Percentiles rank a stretch among this genome's conserved stretches.
Evolutionary conservation across 495 filamentous ascomycete genomes (phyloP).

Genomic region (Darksidea phi): DNA sequence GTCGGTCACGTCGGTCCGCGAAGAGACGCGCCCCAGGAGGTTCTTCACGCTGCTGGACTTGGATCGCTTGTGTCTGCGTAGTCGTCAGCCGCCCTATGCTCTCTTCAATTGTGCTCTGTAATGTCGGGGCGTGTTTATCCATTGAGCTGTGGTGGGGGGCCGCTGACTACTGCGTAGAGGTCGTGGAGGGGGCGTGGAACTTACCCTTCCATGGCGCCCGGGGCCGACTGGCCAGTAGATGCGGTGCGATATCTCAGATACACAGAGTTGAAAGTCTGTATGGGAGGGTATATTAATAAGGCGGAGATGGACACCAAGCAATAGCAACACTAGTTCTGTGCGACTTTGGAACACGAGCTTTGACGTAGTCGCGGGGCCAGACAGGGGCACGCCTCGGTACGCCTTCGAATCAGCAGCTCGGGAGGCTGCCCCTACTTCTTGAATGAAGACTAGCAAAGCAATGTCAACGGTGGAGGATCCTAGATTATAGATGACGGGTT

Average conservation of each 20-base stretch:
- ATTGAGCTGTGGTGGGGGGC: background rate
- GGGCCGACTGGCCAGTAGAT: background rate
- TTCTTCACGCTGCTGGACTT: constrained; percentile 42
- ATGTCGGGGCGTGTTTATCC: background rate
- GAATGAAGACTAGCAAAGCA: background rate
- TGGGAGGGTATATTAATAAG: no score
- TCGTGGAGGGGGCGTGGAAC: background rate
- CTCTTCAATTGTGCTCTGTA: background rate
- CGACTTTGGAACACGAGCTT: no score
- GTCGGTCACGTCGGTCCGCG: constrained; percentile 40
- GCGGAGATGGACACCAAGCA: no score
- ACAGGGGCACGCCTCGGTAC: background rate
- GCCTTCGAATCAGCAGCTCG: background rate
- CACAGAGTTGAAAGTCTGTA: background rate
- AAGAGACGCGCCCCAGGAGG: constrained; percentile 41
- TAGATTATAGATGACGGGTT: no score
- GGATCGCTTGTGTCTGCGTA: constrained; percentile 40
- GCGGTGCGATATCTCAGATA: background rate
- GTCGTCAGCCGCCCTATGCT: background rate
- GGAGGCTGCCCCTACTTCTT: background rate
- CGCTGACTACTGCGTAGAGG: background rate
- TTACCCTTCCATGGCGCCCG: constrained; percentile 12
- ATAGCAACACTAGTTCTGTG: no score
- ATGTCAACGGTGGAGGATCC: background rate
- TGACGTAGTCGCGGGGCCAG: background rate